Conservation (phyloP, 148 eudicot genomes). For the Spergularia bocconei region DNA sequence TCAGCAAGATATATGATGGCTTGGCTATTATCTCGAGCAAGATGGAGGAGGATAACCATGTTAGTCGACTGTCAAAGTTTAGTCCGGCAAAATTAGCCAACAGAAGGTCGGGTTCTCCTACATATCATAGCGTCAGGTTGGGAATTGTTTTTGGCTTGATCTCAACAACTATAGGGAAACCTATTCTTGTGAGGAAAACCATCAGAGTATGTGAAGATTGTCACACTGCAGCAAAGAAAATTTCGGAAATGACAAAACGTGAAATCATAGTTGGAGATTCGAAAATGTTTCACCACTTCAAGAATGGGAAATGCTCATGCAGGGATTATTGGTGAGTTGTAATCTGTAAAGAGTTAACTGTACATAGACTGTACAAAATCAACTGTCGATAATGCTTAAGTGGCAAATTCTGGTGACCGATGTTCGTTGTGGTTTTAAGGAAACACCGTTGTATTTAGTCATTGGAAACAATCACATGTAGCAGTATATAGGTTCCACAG, state of each 20-base stretch:
- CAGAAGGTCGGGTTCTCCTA: constrained; percentile 36
- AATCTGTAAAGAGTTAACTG: neutral
- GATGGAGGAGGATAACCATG: constrained; percentile 36
- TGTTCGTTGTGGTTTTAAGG: too few species aligned
- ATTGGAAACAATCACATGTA: too few species aligned
- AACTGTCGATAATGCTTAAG: too few species aligned
- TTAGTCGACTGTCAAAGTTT: constrained; percentile 29
- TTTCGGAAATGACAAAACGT: constrained; percentile 44
- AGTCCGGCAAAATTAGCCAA: constrained; percentile 34
- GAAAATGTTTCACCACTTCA: constrained; percentile 74
- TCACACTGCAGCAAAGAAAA: constrained; percentile 52
- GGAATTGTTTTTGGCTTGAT: constrained; percentile 59
- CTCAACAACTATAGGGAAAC: constrained; percentile 34
- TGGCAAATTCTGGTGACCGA: too few species aligned
- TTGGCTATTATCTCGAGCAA: constrained; percentile 39
- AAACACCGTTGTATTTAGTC: too few species aligned
- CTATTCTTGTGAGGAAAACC: constrained; percentile 55
- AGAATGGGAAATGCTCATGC: constrained; percentile 66
- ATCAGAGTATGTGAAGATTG: constrained; percentile 62
- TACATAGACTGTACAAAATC: neutral
- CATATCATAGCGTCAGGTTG: constrained; percentile 59
- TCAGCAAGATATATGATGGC: constrained; percentile 42
- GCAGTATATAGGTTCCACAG: too few species aligned
- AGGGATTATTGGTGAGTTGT: constrained; percentile 64
- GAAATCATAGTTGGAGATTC: constrained; percentile 75